Evolutionary conservation across 2,329 filamentous ascomycete species (phyloP).

Genomic region (Colletotrichum paranaense): DNA sequence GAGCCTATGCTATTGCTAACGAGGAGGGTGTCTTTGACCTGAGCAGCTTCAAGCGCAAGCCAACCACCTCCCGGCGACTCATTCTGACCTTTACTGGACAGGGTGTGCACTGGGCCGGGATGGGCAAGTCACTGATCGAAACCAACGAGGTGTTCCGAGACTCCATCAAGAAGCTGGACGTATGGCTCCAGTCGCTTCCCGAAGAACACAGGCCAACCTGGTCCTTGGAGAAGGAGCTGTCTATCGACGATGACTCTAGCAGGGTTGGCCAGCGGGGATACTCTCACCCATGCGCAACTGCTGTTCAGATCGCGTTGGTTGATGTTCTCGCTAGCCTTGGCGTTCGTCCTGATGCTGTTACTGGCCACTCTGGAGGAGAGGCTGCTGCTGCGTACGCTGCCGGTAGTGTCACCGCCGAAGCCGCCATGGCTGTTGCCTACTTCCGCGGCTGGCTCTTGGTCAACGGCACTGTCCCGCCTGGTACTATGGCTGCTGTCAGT

Average conservation of each 20-base stretch:
- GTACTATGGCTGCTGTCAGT: slow-evolving; percentile 53
- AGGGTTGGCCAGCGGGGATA: slow-evolving; percentile 39
- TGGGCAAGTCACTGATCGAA: slow-evolving; percentile 31
- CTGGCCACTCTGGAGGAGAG: slow-evolving; percentile 58
- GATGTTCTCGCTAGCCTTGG: slow-evolving; percentile 48
- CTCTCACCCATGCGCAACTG: slow-evolving; percentile 45
- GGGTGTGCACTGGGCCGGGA: slow-evolving; percentile 36
- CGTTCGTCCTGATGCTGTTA: slow-evolving; percentile 46
- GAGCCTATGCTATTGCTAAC: slow-evolving; percentile 40
- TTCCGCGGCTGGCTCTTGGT: slow-evolving; percentile 48
- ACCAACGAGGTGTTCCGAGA: slow-evolving; percentile 20
- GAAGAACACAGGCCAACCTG: slow-evolving; percentile 36
- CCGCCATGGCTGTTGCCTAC: slow-evolving; percentile 52
- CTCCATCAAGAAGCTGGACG: slow-evolving; percentile 35
- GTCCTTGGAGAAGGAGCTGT: slow-evolving; percentile 39
- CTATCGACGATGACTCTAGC: slow-evolving; percentile 39
- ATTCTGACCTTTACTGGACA: slow-evolving; percentile 38
- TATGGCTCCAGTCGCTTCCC: slow-evolving; percentile 19
- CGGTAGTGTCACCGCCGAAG: slow-evolving; percentile 46
- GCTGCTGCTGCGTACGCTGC: slow-evolving; percentile 57
- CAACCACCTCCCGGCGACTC: slow-evolving; percentile 13
- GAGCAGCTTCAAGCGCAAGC: slow-evolving; percentile 22
- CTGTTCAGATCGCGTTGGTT: slow-evolving; percentile 53
- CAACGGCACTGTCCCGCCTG: slow-evolving; percentile 41
- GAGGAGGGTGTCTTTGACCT: slow-evolving; percentile 34